Base-by-base conservation (phyloP, 495 filamentous ascomycete genomes). In the Aspergillus sclerotiicarbonarius region DNA sequence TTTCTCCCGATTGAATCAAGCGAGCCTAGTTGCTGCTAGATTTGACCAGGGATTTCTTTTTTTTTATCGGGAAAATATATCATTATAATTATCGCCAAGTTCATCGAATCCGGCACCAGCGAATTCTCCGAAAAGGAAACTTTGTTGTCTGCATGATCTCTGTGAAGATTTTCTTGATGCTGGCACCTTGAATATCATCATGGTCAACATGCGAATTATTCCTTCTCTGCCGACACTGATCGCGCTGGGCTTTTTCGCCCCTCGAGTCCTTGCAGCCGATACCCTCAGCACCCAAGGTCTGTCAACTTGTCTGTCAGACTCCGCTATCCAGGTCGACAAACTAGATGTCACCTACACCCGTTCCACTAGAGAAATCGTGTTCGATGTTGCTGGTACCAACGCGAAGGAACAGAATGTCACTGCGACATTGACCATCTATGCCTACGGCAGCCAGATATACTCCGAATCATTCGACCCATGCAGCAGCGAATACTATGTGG, bases 391-490 rank as follows among this genome's bases (percentile, higher is more conserved):
- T 53, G 94, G 93, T 47, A 86, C 84, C 49, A 96, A 88, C 65
- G 69, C 71, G 53, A 81, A 81, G 66, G 72, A 80, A 50, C 89
- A 94, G 71, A 93, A 96, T 63, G 91, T 98, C 44, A 89, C 82
- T 55, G 92, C 91, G 8, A 69, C 81, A 15, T 74, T 98, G 51
- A 83, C 83, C 44, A 89, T 97, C 39, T 89, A 81, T 31, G 94
- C 94, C 8, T 97, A 97, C 62, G 94, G 94, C 52, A 86, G 85
- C 48, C 68, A 91, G 61, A 81, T 98, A 21, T 97, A 96, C 71
- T 76, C 79, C 13, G 90, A 89, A 51, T 71, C 71, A 8, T 96
- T 98, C 68, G 85, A 96, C 61, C 94, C 94, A 25, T 98, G 94
- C 64, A 78, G 85, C 18, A 51, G 63, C 49, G 74, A 69, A 12